These are phyloP conservation scores for Tardiomyces blankii DNA, from an alignment of 1,139 yeast genomes.

Conservation along the genomic window DNA sequence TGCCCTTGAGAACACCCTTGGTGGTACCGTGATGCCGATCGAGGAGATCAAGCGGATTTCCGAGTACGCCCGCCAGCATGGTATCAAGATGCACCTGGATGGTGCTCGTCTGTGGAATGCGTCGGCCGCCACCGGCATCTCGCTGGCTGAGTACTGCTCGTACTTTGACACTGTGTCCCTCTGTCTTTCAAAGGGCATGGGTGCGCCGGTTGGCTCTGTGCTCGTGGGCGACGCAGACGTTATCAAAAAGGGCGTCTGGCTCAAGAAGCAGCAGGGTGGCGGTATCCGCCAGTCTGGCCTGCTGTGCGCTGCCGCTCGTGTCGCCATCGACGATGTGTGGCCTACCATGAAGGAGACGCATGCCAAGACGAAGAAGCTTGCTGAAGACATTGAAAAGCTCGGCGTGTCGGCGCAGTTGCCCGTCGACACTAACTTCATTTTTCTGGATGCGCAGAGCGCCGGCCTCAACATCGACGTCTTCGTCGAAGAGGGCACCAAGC, in stretches of 20 bases:
- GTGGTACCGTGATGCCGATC: slow-evolving; percentile 71
- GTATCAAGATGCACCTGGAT: slow-evolving; percentile 68
- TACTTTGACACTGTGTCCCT: slow-evolving; percentile 81
- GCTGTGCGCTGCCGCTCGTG: slow-evolving; percentile 69
- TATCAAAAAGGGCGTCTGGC: slow-evolving; percentile 69
- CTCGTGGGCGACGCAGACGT: slow-evolving; percentile 57
- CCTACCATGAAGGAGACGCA: slow-evolving; percentile 52
- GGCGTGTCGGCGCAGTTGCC: slow-evolving; percentile 60
- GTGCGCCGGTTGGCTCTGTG: slow-evolving; percentile 91
- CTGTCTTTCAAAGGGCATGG: slow-evolving; percentile 82
- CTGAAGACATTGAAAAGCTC: slow-evolving; percentile 35
- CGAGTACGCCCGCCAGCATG: slow-evolving; percentile 54
- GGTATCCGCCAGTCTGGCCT: slow-evolving; percentile 88
- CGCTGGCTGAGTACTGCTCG: slow-evolving; percentile 61
- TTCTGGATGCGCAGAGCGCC: slow-evolving; percentile 52
- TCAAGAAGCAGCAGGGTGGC: slow-evolving; percentile 91
- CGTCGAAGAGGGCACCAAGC: slow-evolving; percentile 44
- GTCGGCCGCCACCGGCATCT: slow-evolving; percentile 57
- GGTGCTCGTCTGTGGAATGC: slow-evolving; percentile 98
- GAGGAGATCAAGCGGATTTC: slow-evolving; percentile 70
- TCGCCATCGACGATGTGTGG: slow-evolving; percentile 70
- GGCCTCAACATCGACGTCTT: slow-evolving; percentile 50
- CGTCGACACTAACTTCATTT: slow-evolving; percentile 79
- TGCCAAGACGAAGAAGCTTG: slow-evolving; percentile 55
- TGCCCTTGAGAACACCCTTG: slow-evolving; percentile 79